Evolutionary conservation across 75 land plant genomes (phyloP).

Genomic region (Picea sitchensis): DNA sequence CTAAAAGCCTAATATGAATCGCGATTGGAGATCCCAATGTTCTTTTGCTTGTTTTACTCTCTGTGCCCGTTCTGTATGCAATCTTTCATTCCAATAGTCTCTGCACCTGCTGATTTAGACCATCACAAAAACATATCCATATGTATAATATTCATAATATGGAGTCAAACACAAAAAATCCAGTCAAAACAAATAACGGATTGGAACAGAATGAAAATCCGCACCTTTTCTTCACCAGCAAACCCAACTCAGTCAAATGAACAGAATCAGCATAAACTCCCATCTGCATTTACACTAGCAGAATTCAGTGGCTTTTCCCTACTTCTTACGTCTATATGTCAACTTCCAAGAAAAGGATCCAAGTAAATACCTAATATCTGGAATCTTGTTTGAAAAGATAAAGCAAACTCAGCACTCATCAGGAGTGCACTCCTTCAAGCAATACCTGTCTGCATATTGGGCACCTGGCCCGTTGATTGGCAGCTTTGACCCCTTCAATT

Average conservation of each 20-base stretch:
- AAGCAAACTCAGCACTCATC: background rate
- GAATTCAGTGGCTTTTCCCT: background rate
- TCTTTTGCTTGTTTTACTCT: slow-evolving; percentile 65
- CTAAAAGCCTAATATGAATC: slow-evolving; percentile 39
- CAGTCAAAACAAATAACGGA: background rate
- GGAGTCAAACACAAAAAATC: background rate
- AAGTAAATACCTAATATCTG: background rate
- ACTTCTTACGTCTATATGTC: background rate
- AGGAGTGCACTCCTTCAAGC: background rate
- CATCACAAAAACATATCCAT: background rate
- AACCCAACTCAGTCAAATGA: slow-evolving; percentile 56
- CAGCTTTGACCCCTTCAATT: slow-evolving; percentile 52
- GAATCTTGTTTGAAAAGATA: background rate
- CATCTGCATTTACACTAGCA: slow-evolving; percentile 27
- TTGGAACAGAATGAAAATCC: background rate
- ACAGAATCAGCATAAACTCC: slow-evolving; percentile 69
- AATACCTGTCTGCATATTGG: slow-evolving; percentile 72
- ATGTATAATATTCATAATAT: background rate
- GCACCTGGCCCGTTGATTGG: slow-evolving; percentile 47
- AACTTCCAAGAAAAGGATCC: background rate
- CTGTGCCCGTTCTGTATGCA: slow-evolving; percentile 46
- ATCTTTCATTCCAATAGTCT: slow-evolving; percentile 66
- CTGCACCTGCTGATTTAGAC: slow-evolving; percentile 42
- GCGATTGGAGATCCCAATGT: slow-evolving; percentile 57
- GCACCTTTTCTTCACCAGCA: slow-evolving; percentile 60